phyloP scores from a whole-genome alignment of 2,329 filamentous ascomycete species.

The Aureobasidium sp. region DNA sequence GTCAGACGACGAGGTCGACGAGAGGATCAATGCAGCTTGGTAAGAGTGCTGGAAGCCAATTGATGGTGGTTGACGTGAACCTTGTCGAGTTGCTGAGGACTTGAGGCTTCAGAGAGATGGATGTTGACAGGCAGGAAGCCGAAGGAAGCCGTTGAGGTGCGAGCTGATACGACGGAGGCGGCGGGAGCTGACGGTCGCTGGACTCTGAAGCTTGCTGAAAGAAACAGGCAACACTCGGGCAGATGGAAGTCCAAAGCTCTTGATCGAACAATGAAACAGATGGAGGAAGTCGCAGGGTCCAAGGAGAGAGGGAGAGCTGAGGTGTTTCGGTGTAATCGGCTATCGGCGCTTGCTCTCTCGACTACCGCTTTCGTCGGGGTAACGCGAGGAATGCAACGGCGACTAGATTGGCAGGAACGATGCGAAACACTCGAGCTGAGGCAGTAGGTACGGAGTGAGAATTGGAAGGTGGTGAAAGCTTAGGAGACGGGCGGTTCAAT shows the following conservation, averaged over 20 bases:
- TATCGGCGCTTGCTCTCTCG: slow-evolving; percentile 5
- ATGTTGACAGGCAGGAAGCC: slow-evolving; percentile 5
- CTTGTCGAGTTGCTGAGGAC: not conserved
- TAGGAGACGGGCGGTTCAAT: not conserved
- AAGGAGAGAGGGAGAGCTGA: not conserved
- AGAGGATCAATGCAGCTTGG: not conserved
- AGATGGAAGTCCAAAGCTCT: not conserved
- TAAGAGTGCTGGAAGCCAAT: not conserved
- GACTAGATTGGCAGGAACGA: slow-evolving; percentile 10
- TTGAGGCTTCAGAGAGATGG: not conserved
- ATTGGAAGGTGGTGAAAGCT: not conserved
- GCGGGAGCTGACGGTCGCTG: not conserved
- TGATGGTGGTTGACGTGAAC: not conserved
- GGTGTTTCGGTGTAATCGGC: slow-evolving; percentile 1
- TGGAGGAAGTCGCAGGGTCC: slow-evolving; percentile 4
- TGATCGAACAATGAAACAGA: not conserved
- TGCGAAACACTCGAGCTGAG: slow-evolving; percentile 3
- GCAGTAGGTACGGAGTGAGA: not conserved
- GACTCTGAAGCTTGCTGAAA: slow-evolving; percentile 1
- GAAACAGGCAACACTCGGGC: not conserved
- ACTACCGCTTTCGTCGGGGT: slow-evolving; percentile 10
- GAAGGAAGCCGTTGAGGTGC: slow-evolving; percentile 1
- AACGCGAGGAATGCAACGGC: slow-evolving; percentile 13
- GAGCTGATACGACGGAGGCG: not conserved
- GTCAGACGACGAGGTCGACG: not conserved